Evolutionary conservation across 768 basidiomycete species (phyloP).

Genomic region (Lactifluus hygrophoroides): DNA sequence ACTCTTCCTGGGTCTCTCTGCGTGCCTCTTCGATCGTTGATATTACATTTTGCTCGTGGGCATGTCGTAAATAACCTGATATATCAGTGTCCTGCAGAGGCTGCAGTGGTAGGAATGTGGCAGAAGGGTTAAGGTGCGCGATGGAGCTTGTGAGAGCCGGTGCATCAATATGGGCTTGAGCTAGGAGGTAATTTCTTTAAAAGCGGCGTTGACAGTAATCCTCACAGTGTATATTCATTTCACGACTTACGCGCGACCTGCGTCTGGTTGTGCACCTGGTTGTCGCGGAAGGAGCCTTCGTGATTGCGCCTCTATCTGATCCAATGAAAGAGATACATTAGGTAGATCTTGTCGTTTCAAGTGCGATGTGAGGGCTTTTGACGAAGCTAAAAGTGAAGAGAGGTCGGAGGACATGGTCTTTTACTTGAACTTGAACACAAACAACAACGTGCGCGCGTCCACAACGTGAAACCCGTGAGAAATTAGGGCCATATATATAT

Average conservation of each 20-base stretch:
- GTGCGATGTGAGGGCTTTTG: slow-evolving; percentile 68
- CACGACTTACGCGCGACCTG: slow-evolving; percentile 58
- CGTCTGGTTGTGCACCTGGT: slow-evolving; percentile 51
- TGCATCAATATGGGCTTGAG: slow-evolving; percentile 89
- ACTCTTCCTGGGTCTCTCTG: slow-evolving; percentile 75
- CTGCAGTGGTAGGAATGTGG: slow-evolving; percentile 84
- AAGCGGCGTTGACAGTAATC: slow-evolving; percentile 8
- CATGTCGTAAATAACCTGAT: slow-evolving; percentile 88
- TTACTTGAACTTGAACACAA: no score
- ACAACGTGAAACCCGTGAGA: no score
- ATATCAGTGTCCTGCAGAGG: slow-evolving; percentile 93
- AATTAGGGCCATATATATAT: no score
- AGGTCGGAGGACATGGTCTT: slow-evolving; percentile 44
- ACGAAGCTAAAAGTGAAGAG: slow-evolving; percentile 61
- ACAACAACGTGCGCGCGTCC: no score
- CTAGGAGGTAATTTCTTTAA: slow-evolving; percentile 79
- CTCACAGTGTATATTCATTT: not conserved
- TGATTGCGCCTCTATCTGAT: slow-evolving; percentile 93
- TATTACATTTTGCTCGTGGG: slow-evolving; percentile 90
- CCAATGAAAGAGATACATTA: slow-evolving; percentile 79
- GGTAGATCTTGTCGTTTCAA: slow-evolving; percentile 76
- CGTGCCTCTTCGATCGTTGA: slow-evolving; percentile 89
- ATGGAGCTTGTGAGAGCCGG: slow-evolving; percentile 80
- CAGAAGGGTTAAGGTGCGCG: slow-evolving; percentile 68
- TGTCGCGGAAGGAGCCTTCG: slow-evolving; percentile 72